These are phyloP conservation scores for Pseudogymnoascus verrucosus DNA, from an alignment of 2,329 filamentous ascomycete species.

Conservation along the genomic window DNA sequence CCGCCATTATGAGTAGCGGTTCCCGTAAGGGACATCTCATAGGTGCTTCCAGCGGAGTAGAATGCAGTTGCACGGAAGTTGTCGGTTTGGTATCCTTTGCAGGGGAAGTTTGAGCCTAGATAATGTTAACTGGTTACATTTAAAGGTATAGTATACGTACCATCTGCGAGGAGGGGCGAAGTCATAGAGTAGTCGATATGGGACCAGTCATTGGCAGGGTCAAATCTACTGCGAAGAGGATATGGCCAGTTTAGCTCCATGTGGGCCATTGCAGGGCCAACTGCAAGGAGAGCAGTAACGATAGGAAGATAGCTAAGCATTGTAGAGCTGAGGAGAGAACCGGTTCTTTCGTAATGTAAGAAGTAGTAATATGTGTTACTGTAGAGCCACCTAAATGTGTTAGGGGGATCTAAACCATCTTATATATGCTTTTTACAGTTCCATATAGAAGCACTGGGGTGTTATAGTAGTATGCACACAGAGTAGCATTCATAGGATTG, in stretches of 20 bases:
- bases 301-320: not conserved
- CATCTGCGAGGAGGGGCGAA: constrained; percentile 4
- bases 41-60: not conserved
- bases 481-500: not conserved
- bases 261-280: not conserved
- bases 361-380: not conserved
- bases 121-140: not conserved
- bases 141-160: not conserved
- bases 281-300: not conserved
- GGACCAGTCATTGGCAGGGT: not conserved
- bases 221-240: not conserved
- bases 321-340: not conserved
- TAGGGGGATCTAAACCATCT: not conserved
- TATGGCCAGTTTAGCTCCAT: not conserved
- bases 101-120: constrained; percentile 4
- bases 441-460: not conserved
- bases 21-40: constrained; percentile 27
- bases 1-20: constrained; percentile 45
- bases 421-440: not conserved
- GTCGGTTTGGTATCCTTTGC: not conserved
- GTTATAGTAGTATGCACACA: not conserved
- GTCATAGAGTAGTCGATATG: not conserved
- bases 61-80: not conserved
- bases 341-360: not conserved
- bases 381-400: not conserved